Evolutionary conservation across 2,329 filamentous ascomycete genomes (phyloP).

Genomic region (Aspergillus sp.): DNA sequence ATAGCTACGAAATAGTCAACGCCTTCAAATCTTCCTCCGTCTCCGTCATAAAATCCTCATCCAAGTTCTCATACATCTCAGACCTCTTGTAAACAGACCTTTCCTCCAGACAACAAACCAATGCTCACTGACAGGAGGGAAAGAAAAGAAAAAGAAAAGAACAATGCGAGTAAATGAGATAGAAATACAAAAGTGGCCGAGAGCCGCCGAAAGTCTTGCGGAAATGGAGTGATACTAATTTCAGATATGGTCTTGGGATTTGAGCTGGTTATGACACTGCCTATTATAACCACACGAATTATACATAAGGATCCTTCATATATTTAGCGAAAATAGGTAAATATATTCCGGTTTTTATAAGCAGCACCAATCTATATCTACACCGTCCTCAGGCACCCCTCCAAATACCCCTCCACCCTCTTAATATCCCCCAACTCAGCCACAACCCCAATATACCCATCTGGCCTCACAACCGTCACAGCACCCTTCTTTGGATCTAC

Average conservation of each 20-base stretch:
- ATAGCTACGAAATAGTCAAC: too few species aligned
- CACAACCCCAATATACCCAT: conserved; percentile 31
- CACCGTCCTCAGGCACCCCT: conserved; percentile 10
- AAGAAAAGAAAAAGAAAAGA: too few species aligned
- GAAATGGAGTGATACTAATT: too few species aligned
- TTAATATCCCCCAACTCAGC: conserved; percentile 21
- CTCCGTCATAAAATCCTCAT: background rate
- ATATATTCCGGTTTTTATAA: too few species aligned
- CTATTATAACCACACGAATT: background rate
- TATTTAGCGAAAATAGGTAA: background rate
- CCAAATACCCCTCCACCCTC: conserved; percentile 21
- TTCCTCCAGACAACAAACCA: too few species aligned
- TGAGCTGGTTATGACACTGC: too few species aligned
- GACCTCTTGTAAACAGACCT: background rate
- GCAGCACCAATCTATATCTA: background rate
- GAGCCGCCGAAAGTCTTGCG: too few species aligned
- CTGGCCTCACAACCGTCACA: conserved; percentile 31
- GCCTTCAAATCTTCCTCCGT: background rate
- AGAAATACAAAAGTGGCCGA: too few species aligned
- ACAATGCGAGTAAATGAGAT: too few species aligned
- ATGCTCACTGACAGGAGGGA: too few species aligned
- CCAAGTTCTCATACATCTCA: background rate
- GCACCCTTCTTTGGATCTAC: conserved; percentile 25
- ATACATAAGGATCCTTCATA: background rate
- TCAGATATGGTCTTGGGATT: too few species aligned